phyloP scores from a whole-genome alignment of 768 basidiomycete genomes.

The Chalciporus sphaerocephalus region DNA sequence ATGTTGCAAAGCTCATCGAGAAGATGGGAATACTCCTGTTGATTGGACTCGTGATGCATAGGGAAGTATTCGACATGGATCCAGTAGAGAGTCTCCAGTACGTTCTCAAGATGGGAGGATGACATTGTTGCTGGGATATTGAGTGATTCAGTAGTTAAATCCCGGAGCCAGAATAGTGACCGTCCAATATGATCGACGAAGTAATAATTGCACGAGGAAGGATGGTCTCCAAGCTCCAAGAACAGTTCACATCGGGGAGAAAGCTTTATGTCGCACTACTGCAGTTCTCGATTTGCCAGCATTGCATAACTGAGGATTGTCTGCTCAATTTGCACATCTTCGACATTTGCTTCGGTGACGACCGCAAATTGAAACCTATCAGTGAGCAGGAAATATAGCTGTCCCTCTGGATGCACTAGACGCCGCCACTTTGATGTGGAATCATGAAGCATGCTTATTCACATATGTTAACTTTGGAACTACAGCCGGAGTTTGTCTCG shows the following conservation, averaged over 20 bases:
- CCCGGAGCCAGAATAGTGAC: conserved; percentile 54
- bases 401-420: conserved; percentile 57
- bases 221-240: conserved; percentile 39
- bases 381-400: conserved; percentile 42
- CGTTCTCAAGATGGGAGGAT: conserved; percentile 49
- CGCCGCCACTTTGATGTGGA: conserved; percentile 36
- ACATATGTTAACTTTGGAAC: conserved; percentile 1
- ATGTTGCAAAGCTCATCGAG: conserved; percentile 50
- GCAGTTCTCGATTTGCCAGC: conserved; percentile 31
- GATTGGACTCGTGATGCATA: conserved; percentile 48
- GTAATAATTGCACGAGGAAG: conserved; percentile 50
- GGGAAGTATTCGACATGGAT: conserved; percentile 59
- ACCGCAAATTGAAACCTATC: conserved; percentile 29
- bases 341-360: conserved; percentile 57
- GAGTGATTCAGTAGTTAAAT: conserved; percentile 39
- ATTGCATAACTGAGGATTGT: conserved; percentile 38
- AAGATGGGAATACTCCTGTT: conserved; percentile 29
- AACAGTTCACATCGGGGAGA: conserved; percentile 47
- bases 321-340: conserved; percentile 31
- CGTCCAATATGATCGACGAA: conserved; percentile 46
- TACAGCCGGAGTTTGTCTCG: too few relatives aligned
- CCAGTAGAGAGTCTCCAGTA: conserved; percentile 60
- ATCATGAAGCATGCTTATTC: too few relatives aligned
- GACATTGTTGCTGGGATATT: conserved; percentile 46
- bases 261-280: conserved; percentile 30